These are phyloP conservation scores for Nasturtium officinale DNA, from an alignment of 345 rosid species.

Conservation along the genomic window DNA sequence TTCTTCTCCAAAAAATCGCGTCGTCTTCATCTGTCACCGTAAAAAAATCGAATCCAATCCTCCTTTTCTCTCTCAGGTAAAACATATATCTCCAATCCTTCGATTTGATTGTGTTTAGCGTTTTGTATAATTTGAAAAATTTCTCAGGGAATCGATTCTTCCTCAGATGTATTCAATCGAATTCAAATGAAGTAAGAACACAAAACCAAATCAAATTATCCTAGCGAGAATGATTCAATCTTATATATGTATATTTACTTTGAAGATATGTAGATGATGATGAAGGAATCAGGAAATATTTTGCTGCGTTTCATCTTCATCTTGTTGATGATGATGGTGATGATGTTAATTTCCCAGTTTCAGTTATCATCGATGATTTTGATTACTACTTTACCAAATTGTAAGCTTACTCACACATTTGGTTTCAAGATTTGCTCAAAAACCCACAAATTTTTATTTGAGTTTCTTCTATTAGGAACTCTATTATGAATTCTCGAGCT, in stretches of 20 bases:
- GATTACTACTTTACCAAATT: conserved; percentile 68
- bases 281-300: conserved; percentile 72
- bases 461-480: too few species aligned
- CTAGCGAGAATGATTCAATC: neutral
- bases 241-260: neutral
- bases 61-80: conserved; percentile 77
- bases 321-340: too few species aligned
- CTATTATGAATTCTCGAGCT: conserved; percentile 67
- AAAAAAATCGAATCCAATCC: conserved; percentile 62
- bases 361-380: conserved; percentile 77
- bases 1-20: conserved; percentile 38
- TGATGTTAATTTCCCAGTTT: conserved; percentile 46
- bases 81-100: neutral
- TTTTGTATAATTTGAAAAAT: neutral
- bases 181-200: conserved; percentile 75
- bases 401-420: conserved; percentile 35
- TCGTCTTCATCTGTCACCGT: conserved; percentile 75
- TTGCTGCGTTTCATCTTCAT: conserved; percentile 86
- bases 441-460: too few species aligned
- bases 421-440: neutral
- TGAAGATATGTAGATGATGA: conserved; percentile 78
- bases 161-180: conserved; percentile 60
- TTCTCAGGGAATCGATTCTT: conserved; percentile 63
- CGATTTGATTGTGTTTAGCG: neutral
- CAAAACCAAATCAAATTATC: too few species aligned